A percentile compares a stretch with the other conserved stretches of the same genome.
Evolutionary conservation across 1,284 basidiomycete species (phyloP).

Genomic region (Gymnopus androsaceus): DNA sequence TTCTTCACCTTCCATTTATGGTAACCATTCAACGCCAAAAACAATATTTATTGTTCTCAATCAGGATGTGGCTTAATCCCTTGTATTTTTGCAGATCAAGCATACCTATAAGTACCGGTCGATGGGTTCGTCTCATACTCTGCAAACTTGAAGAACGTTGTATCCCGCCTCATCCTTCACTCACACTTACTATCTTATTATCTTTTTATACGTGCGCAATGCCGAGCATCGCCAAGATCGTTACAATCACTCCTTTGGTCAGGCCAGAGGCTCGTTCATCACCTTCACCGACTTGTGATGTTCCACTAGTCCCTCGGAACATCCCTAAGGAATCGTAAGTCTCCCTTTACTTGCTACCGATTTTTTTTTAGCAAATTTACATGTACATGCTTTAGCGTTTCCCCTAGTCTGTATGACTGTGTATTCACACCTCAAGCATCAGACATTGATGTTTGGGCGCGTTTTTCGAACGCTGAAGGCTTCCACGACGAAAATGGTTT

Average conservation of each 20-base stretch:
- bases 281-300: background rate
- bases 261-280: background rate
- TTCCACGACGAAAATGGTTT: background rate
- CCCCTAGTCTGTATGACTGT: too few relatives aligned
- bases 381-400: too few relatives aligned
- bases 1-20: background rate
- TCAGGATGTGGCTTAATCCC: background rate
- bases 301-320: background rate
- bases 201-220: background rate
- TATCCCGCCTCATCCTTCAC: background rate
- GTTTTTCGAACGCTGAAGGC: background rate
- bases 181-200: background rate
- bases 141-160: background rate
- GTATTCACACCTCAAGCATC: background rate
- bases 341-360: background rate
- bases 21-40: background rate
- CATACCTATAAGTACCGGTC: background rate
- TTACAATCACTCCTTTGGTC: constrained; percentile 4
- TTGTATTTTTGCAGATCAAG: background rate
- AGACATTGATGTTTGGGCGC: background rate
- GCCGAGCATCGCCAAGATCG: constrained; percentile 3
- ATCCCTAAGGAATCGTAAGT: background rate
- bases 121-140: background rate
- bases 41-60: background rate
- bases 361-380: too few relatives aligned